phyloP scores from a whole-genome alignment of 768 basidiomycete species.

The Clavulina sp. region DNA sequence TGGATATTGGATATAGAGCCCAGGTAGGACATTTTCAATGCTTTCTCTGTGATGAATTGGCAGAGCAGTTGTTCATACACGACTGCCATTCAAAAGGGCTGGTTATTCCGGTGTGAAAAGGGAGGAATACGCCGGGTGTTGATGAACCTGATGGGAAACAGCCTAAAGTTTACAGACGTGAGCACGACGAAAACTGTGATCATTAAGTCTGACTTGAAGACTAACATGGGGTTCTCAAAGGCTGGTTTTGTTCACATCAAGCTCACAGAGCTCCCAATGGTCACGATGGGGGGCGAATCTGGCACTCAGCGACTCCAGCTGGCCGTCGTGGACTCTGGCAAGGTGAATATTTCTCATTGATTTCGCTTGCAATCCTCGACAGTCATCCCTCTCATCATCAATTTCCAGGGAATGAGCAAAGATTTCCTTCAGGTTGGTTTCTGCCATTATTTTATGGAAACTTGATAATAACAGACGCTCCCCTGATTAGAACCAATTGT shows the following conservation, averaged over 20 bases:
- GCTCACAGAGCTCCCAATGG: conserved; percentile 52
- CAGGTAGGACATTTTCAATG: too few species aligned
- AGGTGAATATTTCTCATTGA: conserved; percentile 26
- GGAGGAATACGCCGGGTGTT: conserved; percentile 80
- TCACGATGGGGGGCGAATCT: conserved; percentile 28
- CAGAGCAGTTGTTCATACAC: conserved; percentile 4
- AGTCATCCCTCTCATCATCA: conserved; percentile 4
- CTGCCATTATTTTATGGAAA: too few species aligned
- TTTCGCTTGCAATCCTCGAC: too few species aligned
- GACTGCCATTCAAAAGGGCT: conserved; percentile 38
- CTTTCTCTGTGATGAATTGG: too few species aligned
- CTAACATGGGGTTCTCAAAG: too few species aligned
- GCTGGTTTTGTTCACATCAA: conserved; percentile 77
- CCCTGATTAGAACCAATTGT: conserved; percentile 88
- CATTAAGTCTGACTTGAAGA: too few species aligned
- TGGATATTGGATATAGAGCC: conserved; percentile 62
- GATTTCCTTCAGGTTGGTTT: too few species aligned
- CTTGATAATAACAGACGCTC: too few species aligned
- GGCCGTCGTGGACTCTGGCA: conserved; percentile 76
- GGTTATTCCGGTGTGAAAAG: conserved; percentile 76
- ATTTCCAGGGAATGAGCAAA: conserved; percentile 63
- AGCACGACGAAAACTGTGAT: too few species aligned
- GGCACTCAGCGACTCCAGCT: conserved; percentile 62
- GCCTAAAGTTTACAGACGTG: conserved; percentile 73
- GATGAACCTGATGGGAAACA: conserved; percentile 93